phyloP scores from a whole-genome alignment of 2,329 filamentous ascomycete species.

The Aspergillus niger region DNA sequence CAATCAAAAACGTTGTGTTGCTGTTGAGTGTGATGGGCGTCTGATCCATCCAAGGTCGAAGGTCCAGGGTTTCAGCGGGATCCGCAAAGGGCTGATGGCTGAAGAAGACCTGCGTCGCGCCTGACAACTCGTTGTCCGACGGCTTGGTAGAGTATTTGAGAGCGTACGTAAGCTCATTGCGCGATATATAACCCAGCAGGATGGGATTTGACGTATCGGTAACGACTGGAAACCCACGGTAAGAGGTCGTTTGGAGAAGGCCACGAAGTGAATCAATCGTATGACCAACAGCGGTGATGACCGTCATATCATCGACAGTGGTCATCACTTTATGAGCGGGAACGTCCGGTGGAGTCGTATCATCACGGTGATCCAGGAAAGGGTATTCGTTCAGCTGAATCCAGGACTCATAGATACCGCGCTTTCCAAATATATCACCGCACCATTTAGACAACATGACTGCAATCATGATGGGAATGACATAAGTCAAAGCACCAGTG shows the following conservation, averaged over 20 bases:
- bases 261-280: constrained; percentile 74
- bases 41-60: constrained; percentile 98
- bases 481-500: constrained; percentile 91
- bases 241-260: constrained; percentile 72
- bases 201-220: constrained; percentile 74
- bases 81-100: constrained; percentile 79
- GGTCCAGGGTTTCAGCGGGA: constrained; percentile 74
- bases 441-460: constrained; percentile 99
- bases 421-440: constrained; percentile 87
- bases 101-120: constrained; percentile 80
- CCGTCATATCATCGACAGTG: constrained; percentile 81
- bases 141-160: constrained; percentile 62
- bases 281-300: constrained; percentile 83
- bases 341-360: constrained; percentile 75
- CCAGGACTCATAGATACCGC: constrained; percentile 97
- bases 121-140: constrained; percentile 54
- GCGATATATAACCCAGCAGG: constrained; percentile 89
- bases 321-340: constrained; percentile 91
- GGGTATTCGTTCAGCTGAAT: constrained; percentile 96
- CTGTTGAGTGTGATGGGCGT: constrained; percentile 89
- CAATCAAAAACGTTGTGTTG: constrained; percentile 76
- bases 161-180: constrained; percentile 84
- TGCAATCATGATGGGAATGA: constrained; percentile 97
- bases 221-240: constrained; percentile 91
- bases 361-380: constrained; percentile 89